A percentile compares a stretch with the other conserved stretches of the same genome.
These are phyloP conservation scores for Arthrobotrys musiformis DNA, from an alignment of 2,329 filamentous ascomycete species.

Conservation along the genomic window DNA sequence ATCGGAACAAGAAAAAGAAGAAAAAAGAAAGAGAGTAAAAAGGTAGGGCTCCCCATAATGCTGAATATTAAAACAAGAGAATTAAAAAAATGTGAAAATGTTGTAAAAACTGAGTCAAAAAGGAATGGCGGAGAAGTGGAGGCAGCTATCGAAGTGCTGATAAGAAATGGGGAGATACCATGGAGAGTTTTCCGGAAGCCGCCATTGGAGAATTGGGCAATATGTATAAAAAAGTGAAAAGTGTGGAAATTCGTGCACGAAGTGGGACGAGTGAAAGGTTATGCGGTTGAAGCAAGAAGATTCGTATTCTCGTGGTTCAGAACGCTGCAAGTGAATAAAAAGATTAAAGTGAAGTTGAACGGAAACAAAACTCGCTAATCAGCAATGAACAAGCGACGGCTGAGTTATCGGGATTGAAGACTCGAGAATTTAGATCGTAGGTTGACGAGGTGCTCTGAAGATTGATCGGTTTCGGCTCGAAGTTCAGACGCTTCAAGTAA, in stretches of 20 bases:
- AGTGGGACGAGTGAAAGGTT: background rate
- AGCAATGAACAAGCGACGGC: constrained; percentile 18
- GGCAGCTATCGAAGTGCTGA: constrained; percentile 52
- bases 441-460: constrained; percentile 75
- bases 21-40: constrained; percentile 11
- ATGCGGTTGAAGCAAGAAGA: constrained; percentile 48
- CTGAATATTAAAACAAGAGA: constrained; percentile 30
- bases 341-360: constrained; percentile 11
- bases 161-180: constrained; percentile 17
- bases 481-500: constrained; percentile 85
- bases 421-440: constrained; percentile 75
- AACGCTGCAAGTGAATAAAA: constrained; percentile 45
- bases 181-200: constrained; percentile 46
- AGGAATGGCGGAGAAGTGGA: constrained; percentile 33
- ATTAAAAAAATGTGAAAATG: constrained; percentile 32
- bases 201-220: constrained; percentile 9
- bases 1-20: constrained; percentile 27
- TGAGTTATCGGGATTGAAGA: constrained; percentile 69
- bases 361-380: constrained; percentile 39
- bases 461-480: constrained; percentile 78
- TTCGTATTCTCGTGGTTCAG: constrained; percentile 54
- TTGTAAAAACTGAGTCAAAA: background rate
- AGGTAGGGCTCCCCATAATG: constrained; percentile 32
- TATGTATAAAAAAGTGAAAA: background rate
- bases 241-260: background rate